Base-by-base conservation (phyloP, 306 rosid species). In the Trifolium subterraneum region DNA sequence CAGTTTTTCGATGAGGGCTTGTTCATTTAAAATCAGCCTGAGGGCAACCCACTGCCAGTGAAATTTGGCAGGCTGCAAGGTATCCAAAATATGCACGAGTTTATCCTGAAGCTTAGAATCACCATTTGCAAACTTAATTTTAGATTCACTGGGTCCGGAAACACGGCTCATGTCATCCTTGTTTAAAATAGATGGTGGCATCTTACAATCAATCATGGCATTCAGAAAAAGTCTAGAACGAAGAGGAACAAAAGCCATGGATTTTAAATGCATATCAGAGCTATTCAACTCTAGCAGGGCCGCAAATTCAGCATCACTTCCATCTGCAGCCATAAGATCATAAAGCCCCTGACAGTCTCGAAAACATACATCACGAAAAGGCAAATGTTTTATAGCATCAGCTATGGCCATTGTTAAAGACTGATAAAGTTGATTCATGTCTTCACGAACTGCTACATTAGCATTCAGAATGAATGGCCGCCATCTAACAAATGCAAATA, bases 31-130 rank as follows among this genome's bases (percentile, higher is more conserved):
- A 73, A 94, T 96, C 74, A 94, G 84, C 85, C 99, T 90, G 55
- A 94, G 96, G 80, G 90, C 92, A 74, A 94, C 89, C 99, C 99
- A 94, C 79, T 94, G 99, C 99, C 99, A 94, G 73, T 90, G 99
- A 61, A 94, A 90, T 82, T 92, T 94, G 31, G 97, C 99, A 74
- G 92, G 95, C 81, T 94, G 99, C 81, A 94, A 82, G 82, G 85
- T 84, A 85, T 94, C 99, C 83, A 92, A 85, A 74, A 88, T 85
- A 79, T 83, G 84, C 25, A 92, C 89, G 76, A 94, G 87, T 85
- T 88, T 90, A 77, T 88, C 97, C 79, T 80, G 83, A 76, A 90
- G 93, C 89, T 90, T 90, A 73, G 86, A 77, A 74, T 87, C 91
- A 7, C 83, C 70, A 62, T 84, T 88, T 5, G 81, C 51, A 79